phyloP scores from a whole-genome alignment of 2,329 filamentous ascomycete genomes.

The Esteya vermicola region DNA sequence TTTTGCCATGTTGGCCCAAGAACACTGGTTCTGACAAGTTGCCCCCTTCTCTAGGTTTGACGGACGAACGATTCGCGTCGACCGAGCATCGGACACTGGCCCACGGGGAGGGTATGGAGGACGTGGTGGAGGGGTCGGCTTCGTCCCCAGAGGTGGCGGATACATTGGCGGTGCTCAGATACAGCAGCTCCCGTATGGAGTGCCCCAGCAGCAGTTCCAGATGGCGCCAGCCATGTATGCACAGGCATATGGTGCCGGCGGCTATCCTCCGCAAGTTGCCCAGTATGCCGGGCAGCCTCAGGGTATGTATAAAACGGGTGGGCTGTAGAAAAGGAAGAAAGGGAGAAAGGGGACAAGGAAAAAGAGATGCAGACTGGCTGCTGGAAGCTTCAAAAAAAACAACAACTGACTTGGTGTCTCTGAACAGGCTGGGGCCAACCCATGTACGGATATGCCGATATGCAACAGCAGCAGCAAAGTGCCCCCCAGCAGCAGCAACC shows the following conservation, averaged over 20 bases:
- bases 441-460: conserved; percentile 32
- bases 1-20: background rate
- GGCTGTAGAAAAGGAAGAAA: background rate
- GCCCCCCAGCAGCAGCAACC: conserved; percentile 23
- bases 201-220: conserved; percentile 19
- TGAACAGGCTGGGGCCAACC: conserved; percentile 18
- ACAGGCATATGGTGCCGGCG: conserved; percentile 27
- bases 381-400: too few species aligned
- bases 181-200: conserved; percentile 21
- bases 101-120: conserved; percentile 27
- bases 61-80: conserved; percentile 84
- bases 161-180: conserved; percentile 19
- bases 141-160: conserved; percentile 17
- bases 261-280: conserved; percentile 20
- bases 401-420: background rate
- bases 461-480: conserved; percentile 19
- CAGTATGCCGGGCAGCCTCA: conserved; percentile 27
- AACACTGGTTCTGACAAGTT: conserved; percentile 11
- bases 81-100: conserved; percentile 79
- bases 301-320: conserved; percentile 13
- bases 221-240: conserved; percentile 24
- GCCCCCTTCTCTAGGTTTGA: conserved; percentile 53
- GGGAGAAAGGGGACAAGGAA: background rate
- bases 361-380: background rate
- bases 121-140: conserved; percentile 15